Conservation (phyloP, 2,329 filamentous ascomycete species). For the Talaromyces verruculosus region DNA sequence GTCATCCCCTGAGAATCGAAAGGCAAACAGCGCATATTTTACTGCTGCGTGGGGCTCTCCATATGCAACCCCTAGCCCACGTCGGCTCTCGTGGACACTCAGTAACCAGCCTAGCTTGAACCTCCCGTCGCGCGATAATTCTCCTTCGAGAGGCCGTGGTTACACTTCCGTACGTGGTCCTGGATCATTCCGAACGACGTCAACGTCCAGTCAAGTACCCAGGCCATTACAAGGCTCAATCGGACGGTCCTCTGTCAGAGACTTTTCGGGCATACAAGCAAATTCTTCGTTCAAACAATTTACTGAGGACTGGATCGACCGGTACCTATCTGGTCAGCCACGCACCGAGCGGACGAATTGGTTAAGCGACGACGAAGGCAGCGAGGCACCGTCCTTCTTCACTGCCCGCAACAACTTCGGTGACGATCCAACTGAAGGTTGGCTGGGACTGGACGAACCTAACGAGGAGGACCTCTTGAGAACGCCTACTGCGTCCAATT, state of each 20-base stretch:
- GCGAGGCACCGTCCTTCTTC: slow-evolving; percentile 67
- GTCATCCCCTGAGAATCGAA: slow-evolving; percentile 41
- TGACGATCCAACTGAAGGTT: slow-evolving; percentile 46
- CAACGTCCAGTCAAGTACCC: slow-evolving; percentile 28
- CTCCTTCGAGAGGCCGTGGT: slow-evolving; percentile 33
- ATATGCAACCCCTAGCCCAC: slow-evolving; percentile 65
- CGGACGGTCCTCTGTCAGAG: slow-evolving; percentile 29
- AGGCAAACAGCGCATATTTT: slow-evolving; percentile 55
- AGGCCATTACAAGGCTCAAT: slow-evolving; percentile 30
- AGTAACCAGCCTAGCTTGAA: slow-evolving; percentile 50
- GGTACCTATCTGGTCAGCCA: slow-evolving; percentile 71
- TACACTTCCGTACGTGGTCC: slow-evolving; percentile 26
- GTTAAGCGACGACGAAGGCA: slow-evolving; percentile 76
- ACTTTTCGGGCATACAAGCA: slow-evolving; percentile 29
- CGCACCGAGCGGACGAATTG: slow-evolving; percentile 73
- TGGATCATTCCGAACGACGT: slow-evolving; percentile 33
- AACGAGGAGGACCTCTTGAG: slow-evolving; percentile 41
- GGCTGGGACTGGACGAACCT: slow-evolving; percentile 43
- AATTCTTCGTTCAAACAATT: slow-evolving; percentile 54
- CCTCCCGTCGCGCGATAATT: slow-evolving; percentile 35
- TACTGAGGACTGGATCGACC: slow-evolving; percentile 82
- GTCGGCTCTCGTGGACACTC: slow-evolving; percentile 40
- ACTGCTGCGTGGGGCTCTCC: slow-evolving; percentile 92
- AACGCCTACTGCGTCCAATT: slow-evolving; percentile 43
- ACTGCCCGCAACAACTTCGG: slow-evolving; percentile 44